Conservation (phyloP, 176 grass and related monocot species). For the Themeda triandra region DNA sequence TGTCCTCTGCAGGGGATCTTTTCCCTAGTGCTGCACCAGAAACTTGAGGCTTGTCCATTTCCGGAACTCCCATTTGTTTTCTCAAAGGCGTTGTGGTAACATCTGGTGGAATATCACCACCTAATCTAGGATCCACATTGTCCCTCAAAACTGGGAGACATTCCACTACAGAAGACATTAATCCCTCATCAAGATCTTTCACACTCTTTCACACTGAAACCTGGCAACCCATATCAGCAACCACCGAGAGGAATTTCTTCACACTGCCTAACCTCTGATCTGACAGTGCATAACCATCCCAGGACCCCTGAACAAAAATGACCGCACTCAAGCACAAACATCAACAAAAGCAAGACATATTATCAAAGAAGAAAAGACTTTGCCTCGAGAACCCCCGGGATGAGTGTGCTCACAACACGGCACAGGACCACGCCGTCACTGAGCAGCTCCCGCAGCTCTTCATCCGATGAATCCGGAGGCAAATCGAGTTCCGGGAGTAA, state of each 20-base stretch:
- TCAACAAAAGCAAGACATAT: not conserved
- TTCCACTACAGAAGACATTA: conserved; percentile 64
- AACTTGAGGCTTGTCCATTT: conserved; percentile 31
- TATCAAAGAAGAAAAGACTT: not conserved
- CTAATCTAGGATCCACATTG: conserved; percentile 40
- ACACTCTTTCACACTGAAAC: conserved; percentile 67
- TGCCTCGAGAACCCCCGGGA: conserved; percentile 53
- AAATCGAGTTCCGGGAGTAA: conserved; percentile 59
- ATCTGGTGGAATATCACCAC: conserved; percentile 36
- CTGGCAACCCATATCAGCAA: conserved; percentile 71
- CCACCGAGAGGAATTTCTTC: conserved; percentile 67
- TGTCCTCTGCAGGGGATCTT: conserved; percentile 37
- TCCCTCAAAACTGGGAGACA: conserved; percentile 77
- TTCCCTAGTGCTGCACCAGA: conserved; percentile 26
- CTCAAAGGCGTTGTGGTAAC: conserved; percentile 28
- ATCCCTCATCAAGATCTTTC: conserved; percentile 87
- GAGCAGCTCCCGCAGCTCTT: conserved; percentile 66
- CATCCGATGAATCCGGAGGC: conserved; percentile 51
- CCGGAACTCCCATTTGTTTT: conserved; percentile 54
- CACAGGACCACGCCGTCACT: conserved; percentile 64
- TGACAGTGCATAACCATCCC: conserved; percentile 32
- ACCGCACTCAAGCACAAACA: not conserved
- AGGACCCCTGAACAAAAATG: conserved; percentile 41
- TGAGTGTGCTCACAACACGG: conserved; percentile 41
- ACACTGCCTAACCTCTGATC: conserved; percentile 46